Evolutionary conservation across 495 filamentous ascomycete species (phyloP).

Genomic region (Penicillium daleae): DNA sequence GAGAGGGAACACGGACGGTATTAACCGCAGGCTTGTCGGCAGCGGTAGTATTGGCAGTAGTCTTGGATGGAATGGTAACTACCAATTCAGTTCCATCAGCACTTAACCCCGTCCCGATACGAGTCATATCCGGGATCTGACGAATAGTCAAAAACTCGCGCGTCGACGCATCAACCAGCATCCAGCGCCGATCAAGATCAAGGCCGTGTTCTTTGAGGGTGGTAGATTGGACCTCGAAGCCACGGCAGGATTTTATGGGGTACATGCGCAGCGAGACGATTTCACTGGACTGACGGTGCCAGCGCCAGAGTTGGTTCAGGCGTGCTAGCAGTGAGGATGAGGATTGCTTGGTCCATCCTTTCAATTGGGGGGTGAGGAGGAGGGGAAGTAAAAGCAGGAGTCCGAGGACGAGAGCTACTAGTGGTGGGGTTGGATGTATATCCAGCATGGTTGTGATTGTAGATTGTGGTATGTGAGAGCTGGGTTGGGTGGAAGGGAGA

Average conservation of each 20-base stretch:
- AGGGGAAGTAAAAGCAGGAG: slow-evolving; percentile 25
- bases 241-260: slow-evolving; percentile 87
- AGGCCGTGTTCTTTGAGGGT: slow-evolving; percentile 73
- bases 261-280: slow-evolving; percentile 69
- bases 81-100: slow-evolving; percentile 28
- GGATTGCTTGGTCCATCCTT: slow-evolving; percentile 20
- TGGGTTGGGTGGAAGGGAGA: neutral
- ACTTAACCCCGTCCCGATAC: slow-evolving; percentile 42
- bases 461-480: neutral
- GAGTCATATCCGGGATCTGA: slow-evolving; percentile 48
- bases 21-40: neutral
- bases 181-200: slow-evolving; percentile 72
- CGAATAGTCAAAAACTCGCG: slow-evolving; percentile 49
- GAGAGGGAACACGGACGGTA: slow-evolving; percentile 36
- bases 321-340: slow-evolving; percentile 6
- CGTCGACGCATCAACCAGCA: slow-evolving; percentile 45
- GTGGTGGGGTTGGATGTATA: slow-evolving; percentile 6
- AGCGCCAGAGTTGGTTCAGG: slow-evolving; percentile 19
- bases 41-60: neutral
- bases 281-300: slow-evolving; percentile 33
- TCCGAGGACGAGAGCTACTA: slow-evolving; percentile 16
- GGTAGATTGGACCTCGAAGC: slow-evolving; percentile 68
- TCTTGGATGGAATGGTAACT: slow-evolving; percentile 29
- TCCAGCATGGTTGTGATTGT: slow-evolving; percentile 15
- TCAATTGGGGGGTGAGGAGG: slow-evolving; percentile 19